Evolutionary conservation across 306 rosid genomes (phyloP).

Genomic region (Vigna unguiculata): DNA sequence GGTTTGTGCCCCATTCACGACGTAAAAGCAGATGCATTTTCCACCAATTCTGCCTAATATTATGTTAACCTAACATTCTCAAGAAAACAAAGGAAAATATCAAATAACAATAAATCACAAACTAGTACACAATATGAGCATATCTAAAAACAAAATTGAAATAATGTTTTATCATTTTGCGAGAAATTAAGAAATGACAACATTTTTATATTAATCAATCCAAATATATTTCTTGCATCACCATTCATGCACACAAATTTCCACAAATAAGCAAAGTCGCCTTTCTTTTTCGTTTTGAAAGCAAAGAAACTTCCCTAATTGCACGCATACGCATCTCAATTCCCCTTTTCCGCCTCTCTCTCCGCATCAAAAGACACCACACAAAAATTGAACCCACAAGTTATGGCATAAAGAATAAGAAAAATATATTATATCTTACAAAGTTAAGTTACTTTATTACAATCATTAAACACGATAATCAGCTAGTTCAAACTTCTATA

Average conservation of each 20-base stretch:
- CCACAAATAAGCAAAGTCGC: background rate
- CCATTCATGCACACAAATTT: background rate
- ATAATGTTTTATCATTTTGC: no score
- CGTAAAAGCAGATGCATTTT: slow-evolving; percentile 20
- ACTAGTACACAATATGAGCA: no score
- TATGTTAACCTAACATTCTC: slow-evolving; percentile 12
- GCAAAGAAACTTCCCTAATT: slow-evolving; percentile 20
- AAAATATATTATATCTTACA: background rate
- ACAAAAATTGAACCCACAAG: background rate
- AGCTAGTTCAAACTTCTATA: no score
- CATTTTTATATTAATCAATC: no score
- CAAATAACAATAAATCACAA: no score
- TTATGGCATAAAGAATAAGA: background rate
- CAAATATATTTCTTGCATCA: background rate
- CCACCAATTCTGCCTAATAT: background rate
- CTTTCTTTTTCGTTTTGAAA: background rate
- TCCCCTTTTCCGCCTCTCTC: slow-evolving; percentile 38
- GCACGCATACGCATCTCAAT: slow-evolving; percentile 27
- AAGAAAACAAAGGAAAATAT: background rate
- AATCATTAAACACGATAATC: background rate
- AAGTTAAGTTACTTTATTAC: no score
- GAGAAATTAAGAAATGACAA: no score
- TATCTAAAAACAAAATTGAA: no score
- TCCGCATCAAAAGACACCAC: slow-evolving; percentile 13
- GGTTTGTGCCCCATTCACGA: background rate